These are phyloP conservation scores for Ascodesmis nigricans DNA, from an alignment of 495 filamentous ascomycete species.

Conservation along the genomic window DNA sequence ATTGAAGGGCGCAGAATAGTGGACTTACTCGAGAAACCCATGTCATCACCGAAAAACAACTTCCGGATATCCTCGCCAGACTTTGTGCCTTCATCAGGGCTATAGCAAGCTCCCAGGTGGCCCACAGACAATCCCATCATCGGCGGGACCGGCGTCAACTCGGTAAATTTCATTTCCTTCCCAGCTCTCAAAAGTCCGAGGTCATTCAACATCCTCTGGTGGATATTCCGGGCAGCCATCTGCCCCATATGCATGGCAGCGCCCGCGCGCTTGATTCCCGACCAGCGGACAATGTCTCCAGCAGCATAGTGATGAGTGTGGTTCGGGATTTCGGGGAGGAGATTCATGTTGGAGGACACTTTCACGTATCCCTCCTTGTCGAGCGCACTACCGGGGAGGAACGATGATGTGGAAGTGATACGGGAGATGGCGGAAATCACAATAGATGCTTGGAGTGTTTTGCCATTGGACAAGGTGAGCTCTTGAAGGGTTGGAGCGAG, in stretches of 20 bases:
- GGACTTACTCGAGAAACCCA: no score
- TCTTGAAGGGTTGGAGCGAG: slow-evolving; percentile 21
- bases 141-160: no score
- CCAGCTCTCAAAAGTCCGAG: no score
- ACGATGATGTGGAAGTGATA: slow-evolving; percentile 31
- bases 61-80: no score
- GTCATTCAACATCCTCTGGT: slow-evolving; percentile 40
- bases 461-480: slow-evolving; percentile 34
- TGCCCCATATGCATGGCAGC: slow-evolving; percentile 45
- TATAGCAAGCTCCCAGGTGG: no score
- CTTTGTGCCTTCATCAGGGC: no score
- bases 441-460: slow-evolving; percentile 29
- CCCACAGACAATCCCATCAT: no score
- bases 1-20: no score
- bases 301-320: slow-evolving; percentile 34
- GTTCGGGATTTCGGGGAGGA: not conserved
- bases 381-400: slow-evolving; percentile 29
- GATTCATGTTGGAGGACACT: slow-evolving; percentile 23
- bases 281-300: slow-evolving; percentile 34
- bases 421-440: slow-evolving; percentile 40
- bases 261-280: slow-evolving; percentile 49
- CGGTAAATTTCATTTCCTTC: no score
- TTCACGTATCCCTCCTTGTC: slow-evolving; percentile 35
- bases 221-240: slow-evolving; percentile 36
- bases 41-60: no score